Evolutionary conservation across 2,329 filamentous ascomycete genomes (phyloP), one percentile per base, ranked within the genome.

Genomic region (Xylaria sp.): DNA sequence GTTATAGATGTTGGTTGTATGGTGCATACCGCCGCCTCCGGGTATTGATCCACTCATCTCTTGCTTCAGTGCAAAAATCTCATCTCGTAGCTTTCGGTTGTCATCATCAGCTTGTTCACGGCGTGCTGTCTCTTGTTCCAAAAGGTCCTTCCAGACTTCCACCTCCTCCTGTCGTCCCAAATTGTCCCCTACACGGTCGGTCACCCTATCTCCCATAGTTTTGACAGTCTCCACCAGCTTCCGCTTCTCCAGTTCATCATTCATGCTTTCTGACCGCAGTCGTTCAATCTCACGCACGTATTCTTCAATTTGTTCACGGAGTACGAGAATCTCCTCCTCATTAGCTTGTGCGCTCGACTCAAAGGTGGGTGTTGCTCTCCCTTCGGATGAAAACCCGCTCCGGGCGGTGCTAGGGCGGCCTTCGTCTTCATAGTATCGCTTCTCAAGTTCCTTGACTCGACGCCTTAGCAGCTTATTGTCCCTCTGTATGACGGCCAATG

Each of bases 131-230:
- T 99, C 95, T 67, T 95, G 92, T 72, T 97, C 92, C 25, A 97
- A 85, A 63, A 98, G 86, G 70, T 97, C 94, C 75, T 96, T 97
- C 90, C 92, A 97, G 76, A 97, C 94, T 64, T 96, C 92, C 73
- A 90, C 81, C 68, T 88, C 85, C 67, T 88, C 86, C 63, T 88
- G 83, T 10, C 82, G 79, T 2, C 81, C 82, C 6, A 85, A 73
- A 41, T 75, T 79, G 10, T 78, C 79, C 48, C 80, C 80, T 15
- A 78, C 68, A 66, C 79, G 76, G 43, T 81, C 79, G 49, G 78
- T 72, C 37, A 76, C 78, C 67, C 72, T 80, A 71, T 73, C 81
- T 74, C 73, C 83, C 70, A 86, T 74, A 0, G 79, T 79, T 66
- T 82, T 82, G 61, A 97, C 87, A 66, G 93, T 87, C 69, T 97